These are phyloP conservation scores for Fusarium tupiense DNA, from an alignment of 2,329 filamentous ascomycete species.

Conservation along the genomic window DNA sequence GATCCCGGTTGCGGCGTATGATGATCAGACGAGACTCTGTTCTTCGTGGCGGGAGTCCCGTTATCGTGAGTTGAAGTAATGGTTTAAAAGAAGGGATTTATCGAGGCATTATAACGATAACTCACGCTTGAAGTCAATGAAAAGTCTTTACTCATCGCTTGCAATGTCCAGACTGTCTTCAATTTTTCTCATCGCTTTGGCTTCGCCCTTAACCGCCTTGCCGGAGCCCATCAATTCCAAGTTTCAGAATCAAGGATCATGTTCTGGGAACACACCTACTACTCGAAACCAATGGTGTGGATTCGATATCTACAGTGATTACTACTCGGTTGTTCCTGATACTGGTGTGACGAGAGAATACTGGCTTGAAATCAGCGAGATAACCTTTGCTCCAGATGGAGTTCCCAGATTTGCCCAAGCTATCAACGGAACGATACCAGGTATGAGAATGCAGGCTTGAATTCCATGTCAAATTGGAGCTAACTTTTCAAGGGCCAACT, in stretches of 20 bases:
- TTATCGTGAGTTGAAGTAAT: not conserved
- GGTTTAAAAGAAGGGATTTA: slow-evolving; percentile 4
- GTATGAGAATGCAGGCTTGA: not conserved
- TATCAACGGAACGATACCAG: slow-evolving; percentile 69
- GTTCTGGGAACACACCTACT: slow-evolving; percentile 45
- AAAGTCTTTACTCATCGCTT: not conserved
- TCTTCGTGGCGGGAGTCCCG: slow-evolving; percentile 15
- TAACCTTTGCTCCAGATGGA: slow-evolving; percentile 58
- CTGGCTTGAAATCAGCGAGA: slow-evolving; percentile 55
- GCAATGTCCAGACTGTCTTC: slow-evolving; percentile 14
- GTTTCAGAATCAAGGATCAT: slow-evolving; percentile 11
- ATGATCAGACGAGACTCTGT: not conserved
- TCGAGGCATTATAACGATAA: not conserved
- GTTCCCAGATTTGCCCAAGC: slow-evolving; percentile 53
- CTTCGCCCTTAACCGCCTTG: not conserved
- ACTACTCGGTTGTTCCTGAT: slow-evolving; percentile 52
- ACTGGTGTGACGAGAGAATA: slow-evolving; percentile 64
- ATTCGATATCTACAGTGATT: slow-evolving; percentile 60
- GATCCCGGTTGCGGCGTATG: slow-evolving; percentile 8
- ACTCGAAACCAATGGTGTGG: slow-evolving; percentile 57
- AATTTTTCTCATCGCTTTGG: not conserved
- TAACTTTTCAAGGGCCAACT: slow-evolving; percentile 54
- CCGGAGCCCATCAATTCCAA: slow-evolving; percentile 7
- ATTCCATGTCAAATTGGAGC: not conserved
- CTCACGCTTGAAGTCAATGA: not conserved